These are phyloP conservation scores for Ceratocystis variospora DNA, from an alignment of 2,329 filamentous ascomycete genomes.

Conservation along the genomic window DNA sequence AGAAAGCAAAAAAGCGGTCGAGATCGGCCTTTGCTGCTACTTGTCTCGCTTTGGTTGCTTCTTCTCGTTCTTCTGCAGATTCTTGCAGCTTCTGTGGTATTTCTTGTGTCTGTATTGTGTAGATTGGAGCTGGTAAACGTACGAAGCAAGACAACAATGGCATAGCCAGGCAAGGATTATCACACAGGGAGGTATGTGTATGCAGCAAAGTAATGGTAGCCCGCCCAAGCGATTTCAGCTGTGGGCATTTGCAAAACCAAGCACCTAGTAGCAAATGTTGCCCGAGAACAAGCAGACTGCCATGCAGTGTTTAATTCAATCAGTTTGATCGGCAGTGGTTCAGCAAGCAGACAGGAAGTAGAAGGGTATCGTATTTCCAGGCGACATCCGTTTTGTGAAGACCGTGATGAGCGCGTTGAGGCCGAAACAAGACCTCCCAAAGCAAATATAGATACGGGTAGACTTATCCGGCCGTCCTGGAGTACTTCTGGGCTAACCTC, in stretches of 20 bases:
- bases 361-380: too few species aligned
- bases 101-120: not conserved
- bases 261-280: not conserved
- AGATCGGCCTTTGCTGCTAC: not conserved
- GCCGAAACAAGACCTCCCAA: too few species aligned
- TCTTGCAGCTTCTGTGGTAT: slow-evolving; percentile 6
- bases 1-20: not conserved
- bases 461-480: too few species aligned
- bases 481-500: too few species aligned
- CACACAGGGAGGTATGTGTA: not conserved
- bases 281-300: not conserved
- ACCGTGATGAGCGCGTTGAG: too few species aligned
- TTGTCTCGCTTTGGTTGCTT: slow-evolving; percentile 1
- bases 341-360: not conserved
- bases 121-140: not conserved
- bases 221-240: too few species aligned
- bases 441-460: too few species aligned
- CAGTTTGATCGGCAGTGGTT: not conserved
- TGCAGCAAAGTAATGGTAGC: not conserved
- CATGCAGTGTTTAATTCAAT: slow-evolving; percentile 8
- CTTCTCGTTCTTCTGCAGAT: slow-evolving; percentile 3
- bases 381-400: too few species aligned
- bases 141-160: not conserved
- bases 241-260: too few species aligned
- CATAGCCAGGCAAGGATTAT: not conserved